A percentile compares a stretch with the other conserved stretches of the same genome.
Evolutionary conservation across 2,329 filamentous ascomycete species (phyloP).

Genomic region (Pseudohalonectria lignicola): DNA sequence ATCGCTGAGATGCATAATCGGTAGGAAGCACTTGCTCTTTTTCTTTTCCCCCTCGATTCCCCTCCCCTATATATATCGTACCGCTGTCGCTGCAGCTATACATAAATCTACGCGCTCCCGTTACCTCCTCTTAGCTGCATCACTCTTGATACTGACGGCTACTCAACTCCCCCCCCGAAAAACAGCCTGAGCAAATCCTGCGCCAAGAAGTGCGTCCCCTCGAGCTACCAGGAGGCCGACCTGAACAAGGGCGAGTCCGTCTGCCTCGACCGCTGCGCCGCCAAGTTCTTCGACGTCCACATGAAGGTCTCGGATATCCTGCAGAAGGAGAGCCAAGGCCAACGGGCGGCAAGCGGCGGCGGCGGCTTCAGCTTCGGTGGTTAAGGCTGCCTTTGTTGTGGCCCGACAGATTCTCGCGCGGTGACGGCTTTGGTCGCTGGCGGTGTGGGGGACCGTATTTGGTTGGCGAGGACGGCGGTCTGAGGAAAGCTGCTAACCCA

Average conservation of each 20-base stretch:
- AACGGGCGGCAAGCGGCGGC: conserved; percentile 47
- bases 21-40: conserved; percentile 36
- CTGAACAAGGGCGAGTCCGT: conserved; percentile 99
- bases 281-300: conserved; percentile 98
- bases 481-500: too few relatives aligned
- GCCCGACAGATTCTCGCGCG: too few relatives aligned
- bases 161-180: too few relatives aligned
- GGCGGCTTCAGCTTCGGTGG: conserved; percentile 22
- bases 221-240: conserved; percentile 87
- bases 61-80: conserved; percentile 2
- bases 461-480: too few relatives aligned
- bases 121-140: too few relatives aligned
- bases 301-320: conserved; percentile 96
- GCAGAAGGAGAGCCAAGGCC: conserved; percentile 70
- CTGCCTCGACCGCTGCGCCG: conserved; percentile 92
- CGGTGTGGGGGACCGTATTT: too few relatives aligned
- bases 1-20: conserved; percentile 93
- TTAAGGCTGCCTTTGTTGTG: too few relatives aligned
- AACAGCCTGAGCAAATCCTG: conserved; percentile 75
- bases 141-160: too few relatives aligned
- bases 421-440: too few relatives aligned
- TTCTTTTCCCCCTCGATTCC: conserved; percentile 3
- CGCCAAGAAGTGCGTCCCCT: conserved; percentile 86
- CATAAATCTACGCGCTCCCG: background rate
- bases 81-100: background rate